Evolutionary conservation across 768 basidiomycete genomes (phyloP), one percentile per base, ranked within the genome.

Genomic region (Xerocomellus intermedius): DNA sequence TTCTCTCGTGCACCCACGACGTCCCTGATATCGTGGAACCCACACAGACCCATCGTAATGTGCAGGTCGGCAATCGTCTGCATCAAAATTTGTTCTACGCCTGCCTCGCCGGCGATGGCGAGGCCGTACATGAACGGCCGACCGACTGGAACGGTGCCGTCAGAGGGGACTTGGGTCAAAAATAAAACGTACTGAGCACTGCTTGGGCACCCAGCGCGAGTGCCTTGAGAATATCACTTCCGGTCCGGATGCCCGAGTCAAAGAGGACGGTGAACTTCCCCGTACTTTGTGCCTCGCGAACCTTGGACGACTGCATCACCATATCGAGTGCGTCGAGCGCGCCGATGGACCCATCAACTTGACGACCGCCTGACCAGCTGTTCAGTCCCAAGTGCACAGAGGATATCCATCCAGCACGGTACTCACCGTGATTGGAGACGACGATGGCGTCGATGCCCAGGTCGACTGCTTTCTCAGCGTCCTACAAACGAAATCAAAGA

Each of bases 321-420:
- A 72, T 74, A 54, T 85, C 84, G 14, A 93, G 81, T 4, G 87
- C 86, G 58, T 82, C 82, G 14, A 93, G 73, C 1, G 91, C 84
- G 0, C 85, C 81, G 21, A 92, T 82, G 3, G 85, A 86, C 5
- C 91, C 91, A 67, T 95, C 92, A 7, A 89, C 75, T 64, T 89
- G 87, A 21, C 87, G 79, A 5, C 86, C 87, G 32, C 87, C 87
- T 88, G 32, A 9, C 21, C n/a, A 26, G 5, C 8, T 6, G 12
- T 21, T 50, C 21, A 42, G 24, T 35, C 22, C 22, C 8, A 5
- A 39, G 4, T 14, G 8, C 13, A 35, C 21, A 6, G 13, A 5
- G n/a, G 13, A n/a, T 17, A 28, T 10, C n/a, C 14, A 28, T 33
- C 42, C 14, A 39, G 12, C 2, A 17, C 9, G 9, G 9, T 30